phyloP scores from a whole-genome alignment of 1,284 basidiomycete species.

The Mycosarcoma maydis region DNA sequence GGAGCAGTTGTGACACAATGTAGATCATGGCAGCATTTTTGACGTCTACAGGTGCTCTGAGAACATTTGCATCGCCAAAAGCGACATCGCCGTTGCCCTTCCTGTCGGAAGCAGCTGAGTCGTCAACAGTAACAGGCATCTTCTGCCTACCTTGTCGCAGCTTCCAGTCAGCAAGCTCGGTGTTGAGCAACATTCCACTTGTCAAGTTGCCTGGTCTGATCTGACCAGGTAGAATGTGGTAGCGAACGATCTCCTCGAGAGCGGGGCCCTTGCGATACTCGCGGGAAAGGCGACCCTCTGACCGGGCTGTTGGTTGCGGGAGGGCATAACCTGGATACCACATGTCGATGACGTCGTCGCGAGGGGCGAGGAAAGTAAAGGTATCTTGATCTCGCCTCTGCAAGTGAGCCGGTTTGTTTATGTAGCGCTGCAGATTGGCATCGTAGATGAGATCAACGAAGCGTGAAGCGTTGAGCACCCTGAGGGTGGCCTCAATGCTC shows the following conservation, averaged over 20 bases:
- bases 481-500: conserved; percentile 90
- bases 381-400: conserved; percentile 40
- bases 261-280: conserved; percentile 24
- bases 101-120: conserved; percentile 59
- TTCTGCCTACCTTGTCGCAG: conserved; percentile 69
- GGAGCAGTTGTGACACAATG: conserved; percentile 82
- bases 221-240: conserved; percentile 59
- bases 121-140: conserved; percentile 59
- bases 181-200: conserved; percentile 51
- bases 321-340: conserved; percentile 26
- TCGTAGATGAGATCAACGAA: conserved; percentile 90
- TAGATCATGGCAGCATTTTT: conserved; percentile 83
- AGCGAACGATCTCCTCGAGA: conserved; percentile 51
- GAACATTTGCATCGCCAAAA: conserved; percentile 84
- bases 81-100: conserved; percentile 70
- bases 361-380: conserved; percentile 76
- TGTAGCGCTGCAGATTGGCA: conserved; percentile 70
- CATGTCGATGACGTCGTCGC: conserved; percentile 79
- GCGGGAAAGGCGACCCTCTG: not conserved
- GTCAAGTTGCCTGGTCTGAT: conserved; percentile 35
- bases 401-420: conserved; percentile 40
- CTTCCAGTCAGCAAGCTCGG: conserved; percentile 55
- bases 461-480: conserved; percentile 86
- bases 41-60: conserved; percentile 80
- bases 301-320: not conserved